Evolutionary conservation across 2,329 filamentous ascomycete genomes (phyloP).

Genomic region (Trichoderma asperellum): DNA sequence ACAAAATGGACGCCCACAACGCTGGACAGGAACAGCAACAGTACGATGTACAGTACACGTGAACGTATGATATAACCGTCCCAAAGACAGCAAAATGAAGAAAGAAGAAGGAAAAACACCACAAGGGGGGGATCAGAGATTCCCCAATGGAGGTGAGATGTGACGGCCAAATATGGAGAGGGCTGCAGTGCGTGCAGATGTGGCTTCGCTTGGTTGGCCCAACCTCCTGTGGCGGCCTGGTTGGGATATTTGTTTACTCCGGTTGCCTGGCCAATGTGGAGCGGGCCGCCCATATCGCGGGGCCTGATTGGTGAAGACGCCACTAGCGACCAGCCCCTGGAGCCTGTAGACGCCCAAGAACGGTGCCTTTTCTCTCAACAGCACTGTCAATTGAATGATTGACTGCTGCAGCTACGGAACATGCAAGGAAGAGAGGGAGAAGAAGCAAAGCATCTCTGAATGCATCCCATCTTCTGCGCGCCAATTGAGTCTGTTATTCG

Average conservation of each 20-base stretch:
- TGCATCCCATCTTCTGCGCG: background rate
- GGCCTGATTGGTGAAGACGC: background rate
- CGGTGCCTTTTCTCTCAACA: background rate
- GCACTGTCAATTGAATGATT: background rate
- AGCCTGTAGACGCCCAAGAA: background rate
- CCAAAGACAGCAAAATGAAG: background rate
- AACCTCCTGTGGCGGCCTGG: constrained; percentile 28
- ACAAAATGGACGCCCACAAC: constrained; percentile 3
- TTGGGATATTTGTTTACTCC: constrained; percentile 41
- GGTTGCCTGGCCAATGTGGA: constrained; percentile 42
- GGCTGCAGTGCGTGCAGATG: constrained; percentile 30
- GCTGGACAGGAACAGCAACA: background rate
- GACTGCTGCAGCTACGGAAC: background rate
- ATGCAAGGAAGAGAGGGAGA: background rate
- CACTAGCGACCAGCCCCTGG: background rate
- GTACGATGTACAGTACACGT: background rate
- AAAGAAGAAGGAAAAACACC: constrained; percentile 1
- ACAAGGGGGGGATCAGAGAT: constrained; percentile 16
- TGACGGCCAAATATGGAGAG: constrained; percentile 11
- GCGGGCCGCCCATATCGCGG: background rate
- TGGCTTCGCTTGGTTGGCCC: constrained; percentile 41
- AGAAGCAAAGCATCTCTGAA: background rate
- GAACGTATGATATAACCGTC: background rate
- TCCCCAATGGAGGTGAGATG: constrained; percentile 14
- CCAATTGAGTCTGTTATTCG: background rate